Conservation (phyloP, 2,329 filamentous ascomycete genomes). For the Plectosphaerella sp. region DNA sequence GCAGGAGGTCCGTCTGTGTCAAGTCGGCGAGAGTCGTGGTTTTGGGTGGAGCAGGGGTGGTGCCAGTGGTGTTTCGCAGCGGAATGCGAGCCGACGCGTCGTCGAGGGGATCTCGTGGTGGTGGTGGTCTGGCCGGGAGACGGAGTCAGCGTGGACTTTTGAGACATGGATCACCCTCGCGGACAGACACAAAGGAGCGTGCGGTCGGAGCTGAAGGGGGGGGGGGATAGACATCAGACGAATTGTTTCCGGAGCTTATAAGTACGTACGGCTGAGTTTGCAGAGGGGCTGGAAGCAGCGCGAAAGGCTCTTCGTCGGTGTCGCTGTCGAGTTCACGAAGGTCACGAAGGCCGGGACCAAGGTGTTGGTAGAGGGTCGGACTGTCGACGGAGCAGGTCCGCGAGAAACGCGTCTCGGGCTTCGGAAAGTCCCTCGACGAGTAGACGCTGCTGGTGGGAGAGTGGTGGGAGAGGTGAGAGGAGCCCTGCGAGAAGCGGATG, state of each 20-base stretch:
- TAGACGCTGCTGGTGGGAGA: constrained; percentile 21
- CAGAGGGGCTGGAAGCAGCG: not conserved
- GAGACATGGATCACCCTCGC: not conserved
- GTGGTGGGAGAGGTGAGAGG: constrained; percentile 23
- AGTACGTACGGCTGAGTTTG: not conserved
- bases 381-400: constrained; percentile 54
- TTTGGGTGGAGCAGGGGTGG: constrained; percentile 38
- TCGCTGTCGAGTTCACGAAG: constrained; percentile 1
- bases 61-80: constrained; percentile 32
- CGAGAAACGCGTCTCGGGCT: constrained; percentile 50
- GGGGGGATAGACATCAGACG: not conserved
- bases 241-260: not conserved
- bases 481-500: constrained; percentile 27
- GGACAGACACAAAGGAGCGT: not conserved
- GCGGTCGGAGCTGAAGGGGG: not conserved
- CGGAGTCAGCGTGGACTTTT: constrained; percentile 14
- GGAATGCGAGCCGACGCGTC: constrained; percentile 16
- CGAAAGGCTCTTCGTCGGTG: not conserved
- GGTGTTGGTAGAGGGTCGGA: constrained; percentile 59
- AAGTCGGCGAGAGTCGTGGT: constrained; percentile 35
- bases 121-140: constrained; percentile 17
- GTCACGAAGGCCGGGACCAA: constrained; percentile 15
- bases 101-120: constrained; percentile 7
- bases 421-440: constrained; percentile 35
- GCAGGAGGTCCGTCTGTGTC: constrained; percentile 35